These are phyloP conservation scores for Colletotrichum paranaense DNA, from an alignment of 2,329 filamentous ascomycete genomes.

Conservation along the genomic window DNA sequence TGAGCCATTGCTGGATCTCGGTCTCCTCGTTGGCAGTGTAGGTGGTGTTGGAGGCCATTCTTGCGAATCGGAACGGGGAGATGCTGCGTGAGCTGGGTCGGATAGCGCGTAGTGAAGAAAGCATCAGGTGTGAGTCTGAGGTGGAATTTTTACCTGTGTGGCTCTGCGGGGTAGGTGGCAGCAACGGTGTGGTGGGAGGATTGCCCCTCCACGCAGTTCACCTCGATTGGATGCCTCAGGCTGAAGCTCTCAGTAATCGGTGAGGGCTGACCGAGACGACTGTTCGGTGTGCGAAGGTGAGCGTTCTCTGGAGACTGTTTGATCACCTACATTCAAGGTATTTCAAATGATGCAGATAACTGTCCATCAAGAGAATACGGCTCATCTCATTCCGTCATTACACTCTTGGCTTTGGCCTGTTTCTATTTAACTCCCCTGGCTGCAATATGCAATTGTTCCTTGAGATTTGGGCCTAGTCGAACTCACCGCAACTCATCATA, in stretches of 20 bases:
- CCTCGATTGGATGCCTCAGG: constrained; percentile 9
- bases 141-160: constrained; percentile 23
- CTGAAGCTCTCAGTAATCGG: accelerated
- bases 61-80: constrained; percentile 52
- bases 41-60: constrained; percentile 75
- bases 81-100: constrained; percentile 50
- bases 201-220: constrained; percentile 20
- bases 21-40: constrained; percentile 85
- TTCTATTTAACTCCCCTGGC: too few relatives aligned
- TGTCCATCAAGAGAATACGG: background rate
- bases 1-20: constrained; percentile 91
- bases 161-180: constrained; percentile 25
- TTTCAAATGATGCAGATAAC: background rate
- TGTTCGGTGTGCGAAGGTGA: background rate
- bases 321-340: too few relatives aligned
- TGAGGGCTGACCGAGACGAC: background rate
- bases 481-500: too few relatives aligned
- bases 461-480: too few relatives aligned
- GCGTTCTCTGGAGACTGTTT: background rate
- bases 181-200: constrained; percentile 1
- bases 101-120: constrained; percentile 57
- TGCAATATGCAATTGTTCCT: too few relatives aligned
- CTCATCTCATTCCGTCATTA: too few relatives aligned
- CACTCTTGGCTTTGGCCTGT: too few relatives aligned
- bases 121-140: constrained; percentile 44